Conservation (phyloP, 306 rosid species). For the Urtica urens region DNA sequence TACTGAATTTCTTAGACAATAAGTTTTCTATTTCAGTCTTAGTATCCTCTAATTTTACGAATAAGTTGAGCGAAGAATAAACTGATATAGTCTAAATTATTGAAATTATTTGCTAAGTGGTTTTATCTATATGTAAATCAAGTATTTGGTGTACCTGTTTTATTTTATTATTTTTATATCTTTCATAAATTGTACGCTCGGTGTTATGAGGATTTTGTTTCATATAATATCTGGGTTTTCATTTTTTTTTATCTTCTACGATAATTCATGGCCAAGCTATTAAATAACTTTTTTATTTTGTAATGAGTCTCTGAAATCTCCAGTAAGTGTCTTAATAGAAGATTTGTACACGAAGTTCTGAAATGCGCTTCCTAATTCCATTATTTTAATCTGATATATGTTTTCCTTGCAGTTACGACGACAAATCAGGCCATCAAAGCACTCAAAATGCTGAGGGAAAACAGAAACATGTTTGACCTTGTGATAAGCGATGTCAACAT, state of each 20-base stretch:
- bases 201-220: too few relatives aligned
- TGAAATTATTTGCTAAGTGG: not conserved
- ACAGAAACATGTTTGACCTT: conserved; percentile 52
- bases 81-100: not conserved
- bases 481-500: conserved; percentile 78
- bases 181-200: too few relatives aligned
- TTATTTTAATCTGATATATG: not conserved
- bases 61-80: too few relatives aligned
- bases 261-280: not conserved
- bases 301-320: not conserved
- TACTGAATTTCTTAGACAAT: not conserved
- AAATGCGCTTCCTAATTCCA: too few relatives aligned
- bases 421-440: conserved; percentile 57
- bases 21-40: not conserved
- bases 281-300: not conserved
- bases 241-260: not conserved
- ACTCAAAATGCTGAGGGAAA: conserved; percentile 54
- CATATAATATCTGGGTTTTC: not conserved
- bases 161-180: not conserved
- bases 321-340: too few relatives aligned
- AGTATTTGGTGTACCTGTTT: too few relatives aligned
- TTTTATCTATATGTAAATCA: too few relatives aligned
- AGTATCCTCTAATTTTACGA: too few relatives aligned
- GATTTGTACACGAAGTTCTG: too few relatives aligned
- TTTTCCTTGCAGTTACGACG: conserved; percentile 51